phyloP scores from a whole-genome alignment of 139 green algal genomes.

The Chlorella sorokiniana region DNA sequence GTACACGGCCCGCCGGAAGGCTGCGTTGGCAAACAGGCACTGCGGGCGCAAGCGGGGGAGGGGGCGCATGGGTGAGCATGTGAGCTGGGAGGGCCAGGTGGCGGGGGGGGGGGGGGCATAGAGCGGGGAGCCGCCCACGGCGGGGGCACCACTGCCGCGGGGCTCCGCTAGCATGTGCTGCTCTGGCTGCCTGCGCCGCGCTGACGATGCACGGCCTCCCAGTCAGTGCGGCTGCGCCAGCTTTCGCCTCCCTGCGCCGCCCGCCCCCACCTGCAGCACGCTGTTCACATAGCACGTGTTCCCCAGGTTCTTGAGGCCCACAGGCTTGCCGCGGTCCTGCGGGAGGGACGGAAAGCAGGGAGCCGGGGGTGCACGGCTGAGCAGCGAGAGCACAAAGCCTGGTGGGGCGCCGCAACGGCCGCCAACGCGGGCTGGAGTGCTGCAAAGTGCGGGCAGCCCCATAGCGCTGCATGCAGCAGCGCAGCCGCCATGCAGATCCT shows the following conservation, averaged over 20 bases:
- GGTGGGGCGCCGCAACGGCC: too few species aligned
- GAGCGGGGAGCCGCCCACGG: too few species aligned
- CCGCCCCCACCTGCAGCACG: slow-evolving; percentile 52
- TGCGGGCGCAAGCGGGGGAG: slow-evolving; percentile 41
- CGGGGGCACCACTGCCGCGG: too few species aligned
- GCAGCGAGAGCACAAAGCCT: too few species aligned
- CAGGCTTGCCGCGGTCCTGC: slow-evolving; percentile 41
- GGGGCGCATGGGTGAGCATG: neutral
- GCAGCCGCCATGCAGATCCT: neutral
- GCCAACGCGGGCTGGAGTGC: neutral
- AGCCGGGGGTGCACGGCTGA: neutral
- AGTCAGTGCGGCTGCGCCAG: too few species aligned
- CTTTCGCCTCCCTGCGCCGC: too few species aligned
- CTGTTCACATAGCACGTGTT: slow-evolving; percentile 92
- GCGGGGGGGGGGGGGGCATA: neutral
- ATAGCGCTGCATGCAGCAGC: neutral
- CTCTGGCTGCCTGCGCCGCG: too few species aligned
- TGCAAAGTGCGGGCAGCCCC: neutral
- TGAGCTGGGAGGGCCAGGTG: neutral
- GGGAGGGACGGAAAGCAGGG: neutral
- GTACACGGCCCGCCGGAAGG: slow-evolving; percentile 70
- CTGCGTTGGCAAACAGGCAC: slow-evolving; percentile 71
- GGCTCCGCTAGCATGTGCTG: too few species aligned
- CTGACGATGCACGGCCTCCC: too few species aligned
- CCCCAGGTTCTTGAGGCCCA: slow-evolving; percentile 83